Evolutionary conservation across 305 asterid species (phyloP).

Genomic region (Fraxinus dipetala): DNA sequence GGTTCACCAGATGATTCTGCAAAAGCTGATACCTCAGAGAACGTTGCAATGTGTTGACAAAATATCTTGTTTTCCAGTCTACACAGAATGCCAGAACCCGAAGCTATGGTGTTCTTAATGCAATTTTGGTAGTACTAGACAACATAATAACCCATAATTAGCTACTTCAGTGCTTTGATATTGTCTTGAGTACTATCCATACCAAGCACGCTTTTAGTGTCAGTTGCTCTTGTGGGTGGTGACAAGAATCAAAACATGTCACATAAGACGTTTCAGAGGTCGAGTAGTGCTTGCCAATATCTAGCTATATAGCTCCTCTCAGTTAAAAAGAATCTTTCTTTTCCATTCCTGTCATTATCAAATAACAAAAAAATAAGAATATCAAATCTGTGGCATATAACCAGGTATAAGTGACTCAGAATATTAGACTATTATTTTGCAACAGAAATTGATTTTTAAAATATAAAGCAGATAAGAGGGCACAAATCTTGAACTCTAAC

Average conservation of each 20-base stretch:
- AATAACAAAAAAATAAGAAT: neutral
- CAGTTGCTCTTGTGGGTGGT: neutral
- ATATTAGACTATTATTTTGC: neutral
- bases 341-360: neutral
- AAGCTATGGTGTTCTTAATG: neutral
- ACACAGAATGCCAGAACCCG: neutral
- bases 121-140: neutral
- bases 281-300: neutral
- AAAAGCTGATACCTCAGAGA: neutral
- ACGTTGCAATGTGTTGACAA: neutral
- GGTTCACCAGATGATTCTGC: constrained; percentile 3
- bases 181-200: neutral
- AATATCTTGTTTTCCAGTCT: neutral
- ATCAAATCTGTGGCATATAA: neutral
- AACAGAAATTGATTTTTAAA: neutral
- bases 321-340: neutral
- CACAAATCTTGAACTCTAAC: neutral
- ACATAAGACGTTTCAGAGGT: neutral
- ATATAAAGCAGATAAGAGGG: neutral
- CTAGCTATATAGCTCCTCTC: neutral
- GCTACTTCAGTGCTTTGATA: neutral
- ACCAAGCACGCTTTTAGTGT: neutral
- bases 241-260: neutral
- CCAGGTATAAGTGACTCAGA: neutral
- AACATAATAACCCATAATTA: neutral